Evolutionary conservation across 2,329 filamentous ascomycete genomes (phyloP).

Genomic region (Ceratocystiopsis brevicomis): DNA sequence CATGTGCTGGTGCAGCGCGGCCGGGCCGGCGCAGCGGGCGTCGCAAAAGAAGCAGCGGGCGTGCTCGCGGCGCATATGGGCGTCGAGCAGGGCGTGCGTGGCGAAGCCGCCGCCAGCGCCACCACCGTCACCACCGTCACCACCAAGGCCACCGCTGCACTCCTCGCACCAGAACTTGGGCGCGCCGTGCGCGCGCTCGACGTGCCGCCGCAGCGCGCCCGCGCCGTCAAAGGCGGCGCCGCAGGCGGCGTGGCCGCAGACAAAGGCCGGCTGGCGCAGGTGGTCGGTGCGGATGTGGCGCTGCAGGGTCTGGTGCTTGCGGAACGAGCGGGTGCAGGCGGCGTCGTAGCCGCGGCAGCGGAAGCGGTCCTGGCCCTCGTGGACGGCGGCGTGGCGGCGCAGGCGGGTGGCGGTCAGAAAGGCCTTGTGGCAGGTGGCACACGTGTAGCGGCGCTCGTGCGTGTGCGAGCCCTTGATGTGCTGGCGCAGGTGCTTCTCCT

Average conservation of each 20-base stretch:
- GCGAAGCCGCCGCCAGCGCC: constrained; percentile 35
- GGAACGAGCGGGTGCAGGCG: constrained; percentile 58
- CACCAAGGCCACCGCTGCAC: constrained; percentile 29
- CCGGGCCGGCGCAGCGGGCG: constrained; percentile 43
- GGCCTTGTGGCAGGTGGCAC: constrained; percentile 59
- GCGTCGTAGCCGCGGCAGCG: constrained; percentile 49
- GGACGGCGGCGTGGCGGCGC: constrained; percentile 57
- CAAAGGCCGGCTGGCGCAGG: constrained; percentile 49
- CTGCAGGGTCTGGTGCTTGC: constrained; percentile 72
- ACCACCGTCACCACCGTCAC: constrained; percentile 12
- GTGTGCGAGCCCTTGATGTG: constrained; percentile 72
- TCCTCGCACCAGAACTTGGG: constrained; percentile 59
- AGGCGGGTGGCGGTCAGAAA: constrained; percentile 69
- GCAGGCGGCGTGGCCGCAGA: constrained; percentile 45
- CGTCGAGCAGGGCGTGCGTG: constrained; percentile 50
- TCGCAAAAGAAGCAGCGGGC: constrained; percentile 59
- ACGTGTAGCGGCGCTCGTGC: constrained; percentile 49
- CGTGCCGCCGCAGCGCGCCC: constrained; percentile 51
- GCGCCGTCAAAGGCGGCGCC: constrained; percentile 53
- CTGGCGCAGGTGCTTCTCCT: constrained; percentile 69
- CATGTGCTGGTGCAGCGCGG: constrained; percentile 55
- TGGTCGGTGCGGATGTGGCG: constrained; percentile 67
- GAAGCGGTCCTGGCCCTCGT: constrained; percentile 59
- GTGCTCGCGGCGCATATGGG: constrained; percentile 57
- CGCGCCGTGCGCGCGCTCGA: constrained; percentile 48